A percentile compares a stretch with the other conserved stretches of the same genome.
Conservation (phyloP, 208 protist genomes). For the Herpetomonas tarakana region DNA sequence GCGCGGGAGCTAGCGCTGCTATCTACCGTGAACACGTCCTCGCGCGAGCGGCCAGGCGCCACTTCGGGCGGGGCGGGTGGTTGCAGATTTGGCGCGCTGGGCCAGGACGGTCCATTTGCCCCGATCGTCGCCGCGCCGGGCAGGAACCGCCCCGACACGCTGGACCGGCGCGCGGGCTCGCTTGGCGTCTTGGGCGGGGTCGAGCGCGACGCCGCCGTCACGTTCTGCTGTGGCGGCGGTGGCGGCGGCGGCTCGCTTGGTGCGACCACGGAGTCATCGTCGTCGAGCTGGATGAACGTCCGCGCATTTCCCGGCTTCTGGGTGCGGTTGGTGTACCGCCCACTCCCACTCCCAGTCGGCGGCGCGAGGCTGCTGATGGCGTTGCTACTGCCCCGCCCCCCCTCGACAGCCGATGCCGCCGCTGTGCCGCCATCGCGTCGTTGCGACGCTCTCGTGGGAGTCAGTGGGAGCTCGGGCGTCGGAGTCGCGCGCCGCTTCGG, state of each 20-base stretch:
- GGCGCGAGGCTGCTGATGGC: not conserved
- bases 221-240: too few species aligned
- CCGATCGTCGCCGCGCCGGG: not conserved
- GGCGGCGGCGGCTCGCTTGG: too few species aligned
- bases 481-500: too few species aligned
- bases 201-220: too few species aligned
- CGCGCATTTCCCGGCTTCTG: not conserved
- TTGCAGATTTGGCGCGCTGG: conserved; percentile 2
- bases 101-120: conserved; percentile 14
- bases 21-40: not conserved
- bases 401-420: too few species aligned
- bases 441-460: too few species aligned
- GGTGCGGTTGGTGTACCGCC: not conserved
- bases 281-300: not conserved
- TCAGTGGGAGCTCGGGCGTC: too few species aligned
- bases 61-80: not conserved
- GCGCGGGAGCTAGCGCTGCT: not conserved
- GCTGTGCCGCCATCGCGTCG: too few species aligned
- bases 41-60: not conserved
- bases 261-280: not conserved
- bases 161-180: not conserved
- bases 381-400: too few species aligned
- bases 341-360: not conserved
- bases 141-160: not conserved
- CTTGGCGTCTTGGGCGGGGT: not conserved